phyloP scores from a whole-genome alignment of 2,329 filamentous ascomycete genomes.

The Phialophora chinensis region DNA sequence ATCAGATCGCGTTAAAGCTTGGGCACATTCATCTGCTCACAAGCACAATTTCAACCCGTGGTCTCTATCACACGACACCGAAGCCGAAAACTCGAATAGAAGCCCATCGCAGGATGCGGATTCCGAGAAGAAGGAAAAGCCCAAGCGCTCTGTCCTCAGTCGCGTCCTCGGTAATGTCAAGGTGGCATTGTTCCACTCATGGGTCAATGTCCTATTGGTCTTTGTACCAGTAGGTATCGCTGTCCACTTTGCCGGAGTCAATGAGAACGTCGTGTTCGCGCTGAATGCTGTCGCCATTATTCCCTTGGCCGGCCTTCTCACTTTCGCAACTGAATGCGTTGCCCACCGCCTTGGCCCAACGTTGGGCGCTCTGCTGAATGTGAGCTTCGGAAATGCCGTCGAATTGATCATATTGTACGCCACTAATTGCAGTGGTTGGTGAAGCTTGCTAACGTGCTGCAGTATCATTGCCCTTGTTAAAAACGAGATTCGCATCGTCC shows the following conservation, averaged over 20 bases:
- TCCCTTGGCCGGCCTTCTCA: conserved; percentile 84
- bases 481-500: conserved; percentile 79
- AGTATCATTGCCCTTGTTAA: conserved; percentile 73
- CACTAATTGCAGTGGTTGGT: background rate
- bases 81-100: conserved; percentile 2
- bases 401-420: conserved; percentile 70
- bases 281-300: conserved; percentile 95
- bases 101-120: conserved; percentile 20
- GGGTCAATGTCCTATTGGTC: conserved; percentile 82
- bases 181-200: conserved; percentile 77
- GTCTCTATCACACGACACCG: conserved; percentile 19
- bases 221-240: conserved; percentile 81
- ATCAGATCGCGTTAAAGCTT: conserved; percentile 36
- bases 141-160: conserved; percentile 26
- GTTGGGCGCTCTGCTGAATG: conserved; percentile 85
- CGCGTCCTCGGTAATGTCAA: conserved; percentile 47
- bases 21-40: conserved; percentile 38
- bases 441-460: background rate
- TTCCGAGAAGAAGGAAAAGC: conserved; percentile 20
- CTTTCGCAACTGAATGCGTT: conserved; percentile 88
- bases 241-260: conserved; percentile 67
- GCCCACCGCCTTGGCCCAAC: conserved; percentile 75
- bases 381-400: conserved; percentile 88
- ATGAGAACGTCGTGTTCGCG: conserved; percentile 73
- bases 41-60: conserved; percentile 39